Conservation (phyloP, 73 alveolate species). For the Chromera velia region DNA sequence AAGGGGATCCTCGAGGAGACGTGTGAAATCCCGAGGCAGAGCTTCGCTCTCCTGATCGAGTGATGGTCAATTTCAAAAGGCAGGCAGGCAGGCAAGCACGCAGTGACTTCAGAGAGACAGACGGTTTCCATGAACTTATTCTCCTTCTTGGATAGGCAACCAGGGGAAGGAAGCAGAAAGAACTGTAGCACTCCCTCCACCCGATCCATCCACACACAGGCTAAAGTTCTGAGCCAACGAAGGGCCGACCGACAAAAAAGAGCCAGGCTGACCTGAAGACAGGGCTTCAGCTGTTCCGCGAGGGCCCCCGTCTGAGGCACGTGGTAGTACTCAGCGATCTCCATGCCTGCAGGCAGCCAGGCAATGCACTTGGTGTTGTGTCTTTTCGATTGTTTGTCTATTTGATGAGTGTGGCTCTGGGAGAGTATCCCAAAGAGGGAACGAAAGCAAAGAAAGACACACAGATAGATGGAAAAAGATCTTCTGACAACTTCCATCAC, state of each 20-base stretch:
- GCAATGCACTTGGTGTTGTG: no score
- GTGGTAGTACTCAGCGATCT: slow-evolving; percentile 69
- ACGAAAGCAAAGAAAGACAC: slow-evolving; percentile 7
- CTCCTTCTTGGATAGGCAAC: background rate
- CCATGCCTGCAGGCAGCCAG: slow-evolving; percentile 43
- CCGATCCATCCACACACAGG: background rate
- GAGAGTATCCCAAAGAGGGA: no score
- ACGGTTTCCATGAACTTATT: background rate
- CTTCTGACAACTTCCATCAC: no score
- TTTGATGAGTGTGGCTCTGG: no score
- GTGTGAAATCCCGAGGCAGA: slow-evolving; percentile 38
- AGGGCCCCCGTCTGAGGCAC: slow-evolving; percentile 92
- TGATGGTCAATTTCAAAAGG: no score
- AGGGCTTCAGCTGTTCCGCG: slow-evolving; percentile 80
- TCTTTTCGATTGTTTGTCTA: no score
- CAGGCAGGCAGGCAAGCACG: background rate
- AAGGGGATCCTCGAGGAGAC: slow-evolving; percentile 39
- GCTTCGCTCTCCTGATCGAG: slow-evolving; percentile 8
- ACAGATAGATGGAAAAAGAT: no score
- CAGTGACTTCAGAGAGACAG: background rate
- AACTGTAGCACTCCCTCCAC: background rate
- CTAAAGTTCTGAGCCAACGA: no score
- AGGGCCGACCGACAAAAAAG: background rate
- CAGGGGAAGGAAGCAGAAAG: background rate
- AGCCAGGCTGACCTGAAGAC: slow-evolving; percentile 58